Evolutionary conservation across 2,329 filamentous ascomycete genomes (phyloP), one percentile per base, ranked within the genome.

Genomic region (Hirsutella minnesotensis): DNA sequence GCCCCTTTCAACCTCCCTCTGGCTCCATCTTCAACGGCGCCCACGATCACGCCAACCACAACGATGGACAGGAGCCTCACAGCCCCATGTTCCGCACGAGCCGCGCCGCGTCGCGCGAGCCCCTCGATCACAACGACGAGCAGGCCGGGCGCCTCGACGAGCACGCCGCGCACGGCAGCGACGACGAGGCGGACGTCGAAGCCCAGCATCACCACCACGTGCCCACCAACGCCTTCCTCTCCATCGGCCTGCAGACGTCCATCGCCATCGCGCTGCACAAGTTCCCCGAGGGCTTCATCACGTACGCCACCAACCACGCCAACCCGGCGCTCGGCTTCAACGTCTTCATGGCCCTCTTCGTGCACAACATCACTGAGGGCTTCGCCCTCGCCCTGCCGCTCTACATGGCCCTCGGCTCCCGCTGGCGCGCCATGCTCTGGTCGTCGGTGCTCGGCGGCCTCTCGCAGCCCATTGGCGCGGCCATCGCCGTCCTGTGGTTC

Each of bases 341-440:
- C 41, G 87, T 98, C 43, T 98, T 98, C 65, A 77, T 96, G 61
- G 90, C 92, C 1, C 75, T 98, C 8, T 95, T 95, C 58, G 90
- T 98, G 46, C 92, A 98, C 72, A 98, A 96, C 65, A 94, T 98
- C 55, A 89, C 87, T 22, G 92, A 98, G 66, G 92, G 92, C 2
- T 96, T 96, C 58, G 86, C 89, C 47, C 83, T 98, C 74, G 87
- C 88, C 0, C 67, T 98, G 1, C 92, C 92, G 0, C 71, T 98
- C 0, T 98, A 94, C 62, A 84, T 98, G 55, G 92, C 92, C 1
- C 76, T 95, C 27, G 76, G 82, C 47, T 90, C 81, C 45, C 82
- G 88, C 38, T 67, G 77, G 57, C 83, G 81, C 53, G 90, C 92
- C 16, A 92, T 96, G 67, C 63, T 84, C 46, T 94, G 86, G 80